phyloP scores from a whole-genome alignment of 2,329 filamentous ascomycete species.

The Neonectria hederae region DNA sequence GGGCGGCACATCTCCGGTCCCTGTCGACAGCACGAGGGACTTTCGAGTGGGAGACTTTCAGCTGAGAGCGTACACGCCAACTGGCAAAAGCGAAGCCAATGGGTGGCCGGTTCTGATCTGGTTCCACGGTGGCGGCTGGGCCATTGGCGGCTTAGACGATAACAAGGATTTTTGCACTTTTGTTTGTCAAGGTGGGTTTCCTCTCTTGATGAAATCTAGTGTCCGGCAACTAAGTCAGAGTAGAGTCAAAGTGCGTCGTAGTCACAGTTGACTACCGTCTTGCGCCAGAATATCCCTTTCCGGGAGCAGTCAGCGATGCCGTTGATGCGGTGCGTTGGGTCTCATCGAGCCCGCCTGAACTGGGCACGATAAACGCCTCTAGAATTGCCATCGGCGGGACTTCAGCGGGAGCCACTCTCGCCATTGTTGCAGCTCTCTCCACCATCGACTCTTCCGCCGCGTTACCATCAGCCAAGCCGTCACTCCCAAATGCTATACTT shows the following conservation, averaged over 20 bases:
- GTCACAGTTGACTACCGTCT: slow-evolving; percentile 45
- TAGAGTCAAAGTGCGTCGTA: slow-evolving; percentile 33
- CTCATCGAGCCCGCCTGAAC: slow-evolving; percentile 4
- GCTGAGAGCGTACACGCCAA: slow-evolving; percentile 42
- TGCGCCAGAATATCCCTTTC: slow-evolving; percentile 45
- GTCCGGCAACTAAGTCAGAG: background rate
- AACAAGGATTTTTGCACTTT: slow-evolving; percentile 45
- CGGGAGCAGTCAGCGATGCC: slow-evolving; percentile 42
- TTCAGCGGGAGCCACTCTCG: slow-evolving; percentile 35
- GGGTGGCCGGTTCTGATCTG: slow-evolving; percentile 47
- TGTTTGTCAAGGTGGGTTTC: slow-evolving; percentile 35
- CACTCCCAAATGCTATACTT: background rate
- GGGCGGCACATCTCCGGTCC: slow-evolving; percentile 25
- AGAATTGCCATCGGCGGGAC: slow-evolving; percentile 38
- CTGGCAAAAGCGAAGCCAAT: slow-evolving; percentile 8
- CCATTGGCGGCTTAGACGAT: slow-evolving; percentile 44
- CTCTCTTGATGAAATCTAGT: no score
- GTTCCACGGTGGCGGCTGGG: slow-evolving; percentile 51
- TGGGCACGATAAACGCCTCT: slow-evolving; percentile 30
- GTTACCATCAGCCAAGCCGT: slow-evolving; percentile 6
- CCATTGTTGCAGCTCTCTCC: slow-evolving; percentile 14
- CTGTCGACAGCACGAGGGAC: slow-evolving; percentile 39
- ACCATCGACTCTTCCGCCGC: background rate
- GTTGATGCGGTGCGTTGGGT: slow-evolving; percentile 41
- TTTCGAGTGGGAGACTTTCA: slow-evolving; percentile 35